Evolutionary conservation across 83 land plant species (phyloP).

Genomic region (Diphasiastrum complanatum): DNA sequence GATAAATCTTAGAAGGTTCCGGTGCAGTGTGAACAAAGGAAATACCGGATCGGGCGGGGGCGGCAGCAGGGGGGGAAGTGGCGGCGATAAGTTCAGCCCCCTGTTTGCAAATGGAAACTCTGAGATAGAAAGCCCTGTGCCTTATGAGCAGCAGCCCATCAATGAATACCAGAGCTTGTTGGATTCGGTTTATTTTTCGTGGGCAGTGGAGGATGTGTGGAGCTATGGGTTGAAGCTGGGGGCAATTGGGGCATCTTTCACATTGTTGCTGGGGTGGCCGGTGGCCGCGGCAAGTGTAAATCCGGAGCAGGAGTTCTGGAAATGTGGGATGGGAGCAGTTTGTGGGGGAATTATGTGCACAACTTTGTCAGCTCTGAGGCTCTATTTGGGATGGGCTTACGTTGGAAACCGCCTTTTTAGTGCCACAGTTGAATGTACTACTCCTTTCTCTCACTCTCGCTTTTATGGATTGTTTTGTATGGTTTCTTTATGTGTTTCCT

Average conservation of each 20-base stretch:
- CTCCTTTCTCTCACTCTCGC: no score
- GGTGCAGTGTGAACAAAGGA: no score
- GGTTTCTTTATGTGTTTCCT: background rate
- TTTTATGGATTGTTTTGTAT: background rate
- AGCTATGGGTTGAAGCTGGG: slow-evolving; percentile 45
- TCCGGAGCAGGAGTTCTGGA: slow-evolving; percentile 39
- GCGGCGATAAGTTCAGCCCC: no score
- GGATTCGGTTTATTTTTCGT: slow-evolving; percentile 65
- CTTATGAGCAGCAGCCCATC: slow-evolving; percentile 82
- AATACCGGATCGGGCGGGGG: no score
- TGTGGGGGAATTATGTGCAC: slow-evolving; percentile 63
- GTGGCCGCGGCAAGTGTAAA: slow-evolving; percentile 53
- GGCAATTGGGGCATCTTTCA: slow-evolving; percentile 45
- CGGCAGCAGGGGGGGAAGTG: no score
- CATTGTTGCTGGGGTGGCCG: slow-evolving; percentile 75
- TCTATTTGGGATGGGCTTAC: slow-evolving; percentile 98
- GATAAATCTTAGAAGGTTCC: no score
- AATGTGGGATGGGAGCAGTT: slow-evolving; percentile 44
- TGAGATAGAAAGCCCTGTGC: slow-evolving; percentile 66
- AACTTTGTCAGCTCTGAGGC: slow-evolving; percentile 65
- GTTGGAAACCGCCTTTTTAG: slow-evolving; percentile 92
- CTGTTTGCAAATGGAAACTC: slow-evolving; percentile 37
- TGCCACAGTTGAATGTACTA: slow-evolving; percentile 89
- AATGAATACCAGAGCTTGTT: slow-evolving; percentile 77
- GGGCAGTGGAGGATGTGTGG: slow-evolving; percentile 61